Conservation (phyloP, 1,284 basidiomycete species). For the Apiotrichum veenhuisii region DNA sequence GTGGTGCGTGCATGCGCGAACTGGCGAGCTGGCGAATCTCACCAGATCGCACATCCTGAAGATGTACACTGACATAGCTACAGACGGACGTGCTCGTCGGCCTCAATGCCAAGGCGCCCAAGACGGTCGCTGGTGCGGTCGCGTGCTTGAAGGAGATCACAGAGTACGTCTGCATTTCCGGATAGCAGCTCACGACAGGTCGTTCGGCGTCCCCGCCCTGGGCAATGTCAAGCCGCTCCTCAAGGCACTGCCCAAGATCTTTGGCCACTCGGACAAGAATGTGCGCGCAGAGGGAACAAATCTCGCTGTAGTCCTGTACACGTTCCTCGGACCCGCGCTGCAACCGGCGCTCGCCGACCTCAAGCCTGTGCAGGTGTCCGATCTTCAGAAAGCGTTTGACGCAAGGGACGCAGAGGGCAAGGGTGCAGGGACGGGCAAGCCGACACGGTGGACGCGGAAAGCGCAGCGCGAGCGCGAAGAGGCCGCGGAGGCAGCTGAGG, state of each 20-base stretch:
- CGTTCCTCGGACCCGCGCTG: constrained; percentile 82
- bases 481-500: constrained; percentile 51
- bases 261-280: constrained; percentile 90
- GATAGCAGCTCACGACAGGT: constrained; percentile 51
- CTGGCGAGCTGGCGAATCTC: neutral
- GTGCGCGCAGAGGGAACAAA: constrained; percentile 86
- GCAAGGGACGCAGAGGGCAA: constrained; percentile 74
- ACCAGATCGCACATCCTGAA: neutral
- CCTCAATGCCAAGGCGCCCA: constrained; percentile 88
- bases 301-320: constrained; percentile 75
- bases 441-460: constrained; percentile 72
- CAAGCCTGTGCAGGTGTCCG: constrained; percentile 98
- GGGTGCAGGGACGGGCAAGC: constrained; percentile 74
- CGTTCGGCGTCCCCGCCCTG: constrained; percentile 75
- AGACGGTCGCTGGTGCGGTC: constrained; percentile 80
- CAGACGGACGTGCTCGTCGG: constrained; percentile 81
- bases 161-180: constrained; percentile 51
- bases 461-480: constrained; percentile 70
- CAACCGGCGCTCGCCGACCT: constrained; percentile 84
- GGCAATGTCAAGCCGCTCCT: constrained; percentile 73
- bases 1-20: constrained; percentile 61
- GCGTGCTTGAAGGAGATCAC: constrained; percentile 74
- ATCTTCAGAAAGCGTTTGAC: constrained; percentile 87
- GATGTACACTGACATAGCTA: constrained; percentile 21
- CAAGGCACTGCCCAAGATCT: constrained; percentile 86